Percentiles rank a stretch among this genome's conserved stretches.
These are phyloP conservation scores for Aspergillus indologenus DNA, from an alignment of 495 filamentous ascomycete species.

Conservation along the genomic window DNA sequence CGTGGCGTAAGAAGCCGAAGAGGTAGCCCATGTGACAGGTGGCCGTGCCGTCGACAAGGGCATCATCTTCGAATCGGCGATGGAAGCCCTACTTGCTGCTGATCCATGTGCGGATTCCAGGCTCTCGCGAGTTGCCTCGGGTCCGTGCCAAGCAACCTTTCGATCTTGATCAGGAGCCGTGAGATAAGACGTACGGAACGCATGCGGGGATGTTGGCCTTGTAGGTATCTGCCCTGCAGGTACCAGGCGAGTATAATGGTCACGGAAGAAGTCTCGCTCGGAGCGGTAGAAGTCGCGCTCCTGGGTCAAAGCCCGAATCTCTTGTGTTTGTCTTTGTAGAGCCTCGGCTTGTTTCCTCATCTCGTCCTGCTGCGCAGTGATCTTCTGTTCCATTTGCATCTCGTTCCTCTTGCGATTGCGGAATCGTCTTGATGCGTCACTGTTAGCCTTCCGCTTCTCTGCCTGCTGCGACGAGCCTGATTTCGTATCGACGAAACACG, in stretches of 20 bases:
- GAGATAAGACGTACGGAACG: slow-evolving; percentile 12
- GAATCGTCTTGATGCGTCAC: slow-evolving; percentile 87
- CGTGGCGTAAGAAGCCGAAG: slow-evolving; percentile 13
- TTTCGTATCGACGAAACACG: slow-evolving; percentile 65
- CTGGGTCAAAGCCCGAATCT: slow-evolving; percentile 53
- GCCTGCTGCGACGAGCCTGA: slow-evolving; percentile 81
- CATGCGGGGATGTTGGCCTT: slow-evolving; percentile 42
- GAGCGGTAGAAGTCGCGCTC: slow-evolving; percentile 53
- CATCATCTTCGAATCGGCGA: slow-evolving; percentile 6
- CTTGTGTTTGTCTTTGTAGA: slow-evolving; percentile 55
- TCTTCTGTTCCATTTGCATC: slow-evolving; percentile 62
- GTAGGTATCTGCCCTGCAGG: slow-evolving; percentile 38
- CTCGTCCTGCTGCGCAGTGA: slow-evolving; percentile 52
- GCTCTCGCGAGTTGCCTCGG: slow-evolving; percentile 5
- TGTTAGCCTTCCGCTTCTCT: slow-evolving; percentile 91
- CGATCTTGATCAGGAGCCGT: slow-evolving; percentile 6
- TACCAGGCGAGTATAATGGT: slow-evolving; percentile 53
- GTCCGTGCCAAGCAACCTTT: slow-evolving; percentile 11
- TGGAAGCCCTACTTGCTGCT: neutral
- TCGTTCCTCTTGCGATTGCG: slow-evolving; percentile 89
- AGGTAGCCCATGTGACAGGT: slow-evolving; percentile 10
- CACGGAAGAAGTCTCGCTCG: slow-evolving; percentile 67
- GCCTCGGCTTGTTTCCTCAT: slow-evolving; percentile 57
- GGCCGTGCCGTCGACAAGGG: slow-evolving; percentile 10
- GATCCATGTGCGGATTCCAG: slow-evolving; percentile 10